phyloP scores from a whole-genome alignment of 768 basidiomycete genomes.

The Amanita brunnescens region DNA sequence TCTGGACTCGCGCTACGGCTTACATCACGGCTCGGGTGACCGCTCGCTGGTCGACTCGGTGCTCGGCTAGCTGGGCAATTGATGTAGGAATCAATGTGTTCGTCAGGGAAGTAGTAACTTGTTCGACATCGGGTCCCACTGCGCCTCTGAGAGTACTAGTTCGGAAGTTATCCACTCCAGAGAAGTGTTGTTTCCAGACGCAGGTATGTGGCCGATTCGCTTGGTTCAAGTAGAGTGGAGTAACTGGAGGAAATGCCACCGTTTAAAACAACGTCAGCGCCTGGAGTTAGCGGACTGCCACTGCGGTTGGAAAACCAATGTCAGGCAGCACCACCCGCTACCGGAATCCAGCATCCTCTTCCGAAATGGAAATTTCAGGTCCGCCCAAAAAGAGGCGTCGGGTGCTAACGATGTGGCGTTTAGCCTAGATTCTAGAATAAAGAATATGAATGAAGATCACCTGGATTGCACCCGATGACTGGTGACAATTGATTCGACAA shows the following conservation, averaged over 20 bases:
- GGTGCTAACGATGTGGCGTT: constrained; percentile 61
- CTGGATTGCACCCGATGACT: constrained; percentile 80
- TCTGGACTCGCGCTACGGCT: constrained; percentile 40
- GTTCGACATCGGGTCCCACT: not conserved
- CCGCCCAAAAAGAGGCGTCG: constrained; percentile 56
- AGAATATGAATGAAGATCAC: constrained; percentile 85
- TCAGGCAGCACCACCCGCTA: constrained; percentile 72
- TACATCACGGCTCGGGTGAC: constrained; percentile 36
- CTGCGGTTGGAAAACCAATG: constrained; percentile 45
- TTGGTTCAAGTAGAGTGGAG: constrained; percentile 31
- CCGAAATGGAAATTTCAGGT: constrained; percentile 22
- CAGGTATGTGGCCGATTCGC: constrained; percentile 32
- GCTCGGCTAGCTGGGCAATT: constrained; percentile 18
- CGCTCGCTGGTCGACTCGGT: constrained; percentile 22
- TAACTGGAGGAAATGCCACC: constrained; percentile 22
- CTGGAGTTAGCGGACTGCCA: not conserved
- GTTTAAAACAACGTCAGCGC: not conserved
- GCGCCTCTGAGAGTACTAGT: constrained; percentile 24
- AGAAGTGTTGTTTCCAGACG: constrained; percentile 34
- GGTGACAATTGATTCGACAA: constrained; percentile 66
- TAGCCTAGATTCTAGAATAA: constrained; percentile 63
- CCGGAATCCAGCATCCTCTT: constrained; percentile 55
- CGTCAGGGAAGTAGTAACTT: not conserved
- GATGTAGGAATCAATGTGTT: constrained; percentile 11
- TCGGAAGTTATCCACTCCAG: constrained; percentile 84